Evolutionary conservation across 495 filamentous ascomycete genomes (phyloP).

Genomic region (Neurospora hispaniola): DNA sequence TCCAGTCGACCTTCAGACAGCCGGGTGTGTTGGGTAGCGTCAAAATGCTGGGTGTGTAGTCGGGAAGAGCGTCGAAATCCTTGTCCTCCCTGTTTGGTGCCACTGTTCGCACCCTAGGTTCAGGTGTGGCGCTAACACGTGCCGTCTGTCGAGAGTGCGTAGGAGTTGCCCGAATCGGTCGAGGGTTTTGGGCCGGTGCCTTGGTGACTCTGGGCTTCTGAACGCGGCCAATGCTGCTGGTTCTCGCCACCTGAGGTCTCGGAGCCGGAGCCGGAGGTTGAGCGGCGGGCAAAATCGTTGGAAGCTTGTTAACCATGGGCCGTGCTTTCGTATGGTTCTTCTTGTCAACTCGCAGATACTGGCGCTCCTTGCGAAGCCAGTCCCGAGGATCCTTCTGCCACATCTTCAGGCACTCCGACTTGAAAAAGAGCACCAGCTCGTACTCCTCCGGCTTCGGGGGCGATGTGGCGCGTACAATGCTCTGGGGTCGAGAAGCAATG

Average conservation of each 20-base stretch:
- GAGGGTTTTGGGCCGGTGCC: conserved; percentile 11
- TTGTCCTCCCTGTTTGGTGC: conserved; percentile 67
- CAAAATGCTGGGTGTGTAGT: conserved; percentile 64
- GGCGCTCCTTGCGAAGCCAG: conserved; percentile 55
- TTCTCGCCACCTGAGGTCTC: conserved; percentile 27
- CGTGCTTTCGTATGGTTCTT: conserved; percentile 20
- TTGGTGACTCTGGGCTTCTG: conserved; percentile 17
- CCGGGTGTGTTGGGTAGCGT: conserved; percentile 51
- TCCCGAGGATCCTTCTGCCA: conserved; percentile 47
- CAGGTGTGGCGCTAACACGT: conserved; percentile 36
- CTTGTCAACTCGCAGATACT: conserved; percentile 43
- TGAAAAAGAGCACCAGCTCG: conserved; percentile 53
- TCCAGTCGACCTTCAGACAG: conserved; percentile 80
- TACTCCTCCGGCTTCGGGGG: conserved; percentile 65
- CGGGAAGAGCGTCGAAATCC: conserved; percentile 67
- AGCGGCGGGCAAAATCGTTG: conserved; percentile 34
- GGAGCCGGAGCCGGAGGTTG: conserved; percentile 22
- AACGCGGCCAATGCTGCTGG: conserved; percentile 37
- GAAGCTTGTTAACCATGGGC: conserved; percentile 17
- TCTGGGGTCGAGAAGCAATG: conserved; percentile 50
- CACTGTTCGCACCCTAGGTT: conserved; percentile 30
- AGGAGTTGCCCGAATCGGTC: conserved; percentile 24
- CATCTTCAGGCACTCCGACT: conserved; percentile 49
- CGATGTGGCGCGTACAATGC: conserved; percentile 43
- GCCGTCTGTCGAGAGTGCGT: conserved; percentile 17